Base-by-base conservation (phyloP, 352 stramenopile genomes). In the Globisporangium emineosum region DNA sequence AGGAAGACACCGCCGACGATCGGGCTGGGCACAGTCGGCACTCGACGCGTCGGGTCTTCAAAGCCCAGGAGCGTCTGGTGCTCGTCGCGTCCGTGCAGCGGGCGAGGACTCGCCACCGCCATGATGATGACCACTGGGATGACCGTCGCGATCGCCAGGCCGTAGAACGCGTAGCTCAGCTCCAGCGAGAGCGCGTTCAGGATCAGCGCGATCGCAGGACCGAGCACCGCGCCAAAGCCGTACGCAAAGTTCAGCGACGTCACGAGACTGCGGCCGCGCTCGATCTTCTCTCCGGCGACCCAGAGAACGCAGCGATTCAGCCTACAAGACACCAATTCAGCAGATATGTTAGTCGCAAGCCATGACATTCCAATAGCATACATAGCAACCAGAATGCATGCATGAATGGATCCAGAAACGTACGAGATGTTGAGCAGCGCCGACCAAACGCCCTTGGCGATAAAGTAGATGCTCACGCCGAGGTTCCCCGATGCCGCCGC, bases 1-100 rank as follows among this genome's bases (percentile, higher is more conserved):
- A 94, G 72, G 27, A 94, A 92, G 23, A 94, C 85, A n/a, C 83
- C 83, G 15, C 85, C 85, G 3, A 90, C 78, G 65, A 94, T 92
- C 17, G 85, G 85, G 55, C 81, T 91, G 5, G 85, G 85, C 8
- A 92, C 83, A 0, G 85, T 90, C n/a, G 85, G 83, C 49, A 94
- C 83, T 53, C 79, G 77, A 1, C 79, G 79, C 43, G 81, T 88
- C 33, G 83, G 83, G 55, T 94, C 85, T 57, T 93, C 84, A 53
- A 87, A 89, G 3, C 69, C 73, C 25, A 92, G 60, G 19, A 90
- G 61, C 52, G 83, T 79, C 68, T 90, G 71, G 66, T 89, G 71
- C 61, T 88, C 77, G 33, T 90, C 77, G 9, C 79, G 73, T 17
- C 75, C 78, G 21, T 83, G 77, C 30, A 77, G 64, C 30, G 73